Conservation (phyloP, 148 eudicot genomes). For the Rhododendron williamsianum region DNA sequence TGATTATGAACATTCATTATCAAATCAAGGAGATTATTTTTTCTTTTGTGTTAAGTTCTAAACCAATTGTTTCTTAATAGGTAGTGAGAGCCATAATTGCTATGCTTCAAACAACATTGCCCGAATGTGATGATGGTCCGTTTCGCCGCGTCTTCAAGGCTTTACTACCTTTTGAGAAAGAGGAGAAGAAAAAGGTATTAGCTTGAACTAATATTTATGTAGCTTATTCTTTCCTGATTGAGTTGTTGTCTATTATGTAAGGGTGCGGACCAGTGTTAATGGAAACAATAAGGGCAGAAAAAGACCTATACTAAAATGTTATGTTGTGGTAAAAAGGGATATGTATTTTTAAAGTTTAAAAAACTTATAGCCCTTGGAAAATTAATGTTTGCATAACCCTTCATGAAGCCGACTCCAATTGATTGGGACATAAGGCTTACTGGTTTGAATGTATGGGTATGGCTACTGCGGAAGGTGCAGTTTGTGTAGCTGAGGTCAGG, state of each 20-base stretch:
- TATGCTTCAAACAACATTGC: conserved; percentile 72
- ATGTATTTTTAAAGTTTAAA: background rate
- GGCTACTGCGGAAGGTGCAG: background rate
- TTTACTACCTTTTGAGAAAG: conserved; percentile 75
- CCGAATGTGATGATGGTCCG: conserved; percentile 73
- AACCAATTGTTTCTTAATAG: conserved; percentile 29
- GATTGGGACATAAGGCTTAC: background rate
- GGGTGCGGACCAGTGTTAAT: background rate
- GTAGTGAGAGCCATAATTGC: conserved; percentile 74
- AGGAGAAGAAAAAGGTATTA: conserved; percentile 67
- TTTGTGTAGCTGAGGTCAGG: background rate
- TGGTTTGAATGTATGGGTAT: background rate
- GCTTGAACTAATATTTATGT: background rate
- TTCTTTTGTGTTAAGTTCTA: background rate
- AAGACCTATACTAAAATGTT: background rate
- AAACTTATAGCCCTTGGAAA: background rate
- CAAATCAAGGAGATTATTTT: background rate
- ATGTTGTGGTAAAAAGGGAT: background rate
- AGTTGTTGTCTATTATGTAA: background rate
- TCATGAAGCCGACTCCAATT: background rate
- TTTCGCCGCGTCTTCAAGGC: conserved; percentile 83
- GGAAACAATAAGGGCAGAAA: background rate
- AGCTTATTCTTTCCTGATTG: background rate
- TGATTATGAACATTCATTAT: background rate
- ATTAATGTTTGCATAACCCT: background rate